Conservation (phyloP, 2,329 filamentous ascomycete species). For the Juglanconis sp. region DNA sequence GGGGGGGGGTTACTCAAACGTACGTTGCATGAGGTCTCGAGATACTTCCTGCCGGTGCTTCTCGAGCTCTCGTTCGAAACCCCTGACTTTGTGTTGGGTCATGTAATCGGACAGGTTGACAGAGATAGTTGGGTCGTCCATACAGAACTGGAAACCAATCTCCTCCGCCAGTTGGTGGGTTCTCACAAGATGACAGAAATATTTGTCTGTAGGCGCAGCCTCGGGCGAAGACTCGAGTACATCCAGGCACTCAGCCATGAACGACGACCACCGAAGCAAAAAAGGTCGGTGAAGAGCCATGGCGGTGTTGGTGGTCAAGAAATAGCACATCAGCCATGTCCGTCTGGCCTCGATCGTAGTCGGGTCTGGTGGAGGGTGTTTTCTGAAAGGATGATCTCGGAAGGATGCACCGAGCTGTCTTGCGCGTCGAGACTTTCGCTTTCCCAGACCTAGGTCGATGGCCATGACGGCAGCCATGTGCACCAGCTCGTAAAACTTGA, state of each 20-base stretch:
- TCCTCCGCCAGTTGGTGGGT: constrained; percentile 66
- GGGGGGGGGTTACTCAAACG: constrained; percentile 27
- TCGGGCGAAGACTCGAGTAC: constrained; percentile 52
- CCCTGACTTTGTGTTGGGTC: constrained; percentile 61
- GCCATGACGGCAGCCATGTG: constrained; percentile 80
- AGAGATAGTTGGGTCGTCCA: constrained; percentile 59
- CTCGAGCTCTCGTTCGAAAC: constrained; percentile 62
- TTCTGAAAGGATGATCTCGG: constrained; percentile 41
- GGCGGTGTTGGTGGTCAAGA: constrained; percentile 55
- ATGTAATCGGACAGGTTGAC: constrained; percentile 59
- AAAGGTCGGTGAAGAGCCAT: constrained; percentile 61
- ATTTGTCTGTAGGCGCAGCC: constrained; percentile 53
- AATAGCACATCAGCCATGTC: constrained; percentile 59
- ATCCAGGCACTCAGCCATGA: constrained; percentile 59
- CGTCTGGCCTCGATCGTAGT: constrained; percentile 53
- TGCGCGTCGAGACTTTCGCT: constrained; percentile 32
- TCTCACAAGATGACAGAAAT: constrained; percentile 57
- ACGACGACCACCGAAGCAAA: constrained; percentile 57
- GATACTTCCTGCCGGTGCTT: constrained; percentile 56
- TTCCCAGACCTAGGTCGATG: constrained; percentile 73
- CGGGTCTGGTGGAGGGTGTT: constrained; percentile 45
- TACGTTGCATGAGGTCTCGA: constrained; percentile 52
- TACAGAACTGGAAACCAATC: constrained; percentile 61
- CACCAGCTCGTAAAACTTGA: constrained; percentile 86
- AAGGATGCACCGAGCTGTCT: constrained; percentile 35